These are phyloP conservation scores for Fremontodendron californicum DNA, from an alignment of 345 rosid genomes.

Conservation along the genomic window DNA sequence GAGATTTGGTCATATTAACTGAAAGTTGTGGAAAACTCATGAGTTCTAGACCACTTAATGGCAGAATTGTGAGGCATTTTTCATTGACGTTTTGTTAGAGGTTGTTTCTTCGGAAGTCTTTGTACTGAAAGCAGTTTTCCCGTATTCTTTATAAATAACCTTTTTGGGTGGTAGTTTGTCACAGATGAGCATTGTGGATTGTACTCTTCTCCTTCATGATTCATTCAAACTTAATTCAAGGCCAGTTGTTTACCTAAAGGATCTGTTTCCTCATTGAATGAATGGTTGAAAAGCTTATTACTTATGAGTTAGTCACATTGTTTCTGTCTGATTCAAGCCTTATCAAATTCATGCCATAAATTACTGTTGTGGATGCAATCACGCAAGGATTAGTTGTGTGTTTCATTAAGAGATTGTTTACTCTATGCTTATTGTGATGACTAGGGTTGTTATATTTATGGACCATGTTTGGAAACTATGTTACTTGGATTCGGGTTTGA, in stretches of 20 bases:
- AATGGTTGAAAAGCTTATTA: neutral
- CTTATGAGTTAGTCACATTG: neutral
- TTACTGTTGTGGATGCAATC: neutral
- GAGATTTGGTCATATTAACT: neutral
- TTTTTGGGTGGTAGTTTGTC: neutral
- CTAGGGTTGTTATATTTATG: neutral
- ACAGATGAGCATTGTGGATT: neutral
- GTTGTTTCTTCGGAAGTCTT: too few species aligned
- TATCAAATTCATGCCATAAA: neutral
- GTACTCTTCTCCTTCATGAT: neutral
- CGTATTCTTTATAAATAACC: neutral
- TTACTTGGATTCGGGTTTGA: too few species aligned
- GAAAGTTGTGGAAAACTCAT: neutral
- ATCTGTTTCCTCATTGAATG: neutral
- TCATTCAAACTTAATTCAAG: neutral
- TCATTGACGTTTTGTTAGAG: neutral
- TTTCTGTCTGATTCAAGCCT: neutral
- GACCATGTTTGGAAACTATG: neutral
- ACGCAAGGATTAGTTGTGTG: neutral
- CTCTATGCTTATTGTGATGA: neutral
- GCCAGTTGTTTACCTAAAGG: neutral
- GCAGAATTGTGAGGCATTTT: neutral
- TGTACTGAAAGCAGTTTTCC: too few species aligned
- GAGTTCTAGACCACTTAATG: neutral
- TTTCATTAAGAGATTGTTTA: neutral